Base-by-base conservation (phyloP, 2,329 filamentous ascomycete species). In the Samsoniella hepiali region DNA sequence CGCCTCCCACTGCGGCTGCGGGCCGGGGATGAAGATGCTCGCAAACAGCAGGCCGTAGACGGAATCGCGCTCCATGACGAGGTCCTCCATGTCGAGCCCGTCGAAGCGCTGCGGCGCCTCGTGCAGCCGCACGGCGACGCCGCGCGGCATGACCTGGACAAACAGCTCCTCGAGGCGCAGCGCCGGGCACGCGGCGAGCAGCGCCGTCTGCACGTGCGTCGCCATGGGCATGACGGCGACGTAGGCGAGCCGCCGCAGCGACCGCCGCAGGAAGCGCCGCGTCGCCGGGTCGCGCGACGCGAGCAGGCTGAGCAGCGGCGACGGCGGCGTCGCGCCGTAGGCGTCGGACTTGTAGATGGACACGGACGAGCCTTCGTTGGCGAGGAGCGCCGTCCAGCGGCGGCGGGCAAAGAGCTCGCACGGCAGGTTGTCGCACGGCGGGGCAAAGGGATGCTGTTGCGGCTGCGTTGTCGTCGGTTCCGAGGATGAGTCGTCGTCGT, bases 351-450 rank as follows among this genome's bases (percentile, higher is more conserved):
- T 82, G 75, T 91, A 93, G 6, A 86, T 88, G 63, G 82, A 82
- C n/a, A 89, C 82, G 5, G 86, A 91, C 0, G 89, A 91, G 9
- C 89, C 89, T 75, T 94, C 90, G 71, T 93, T 93, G 67, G 92
- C 83, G 2, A 84, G 77, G 0, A 92, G 69, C 22, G 83, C 81
- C 0, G 79, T 81, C 90, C 91, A 93, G 2, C 83, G 82, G 1
- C 84, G 81, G n/a, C 83, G 76, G 32, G 80, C 80, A 51, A 91
- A 81, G 0, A 91, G 74, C 11, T 71, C 72, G 66, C 73, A 76
- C 2, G 73, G 70, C 8, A 64, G 27, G 3, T 54, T 32, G 11
- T 54, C 58, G 53, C 60, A 45, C 36, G 50, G 60, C 57, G 57
- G 27, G 29, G 27, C n/a, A 51, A 15, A 17, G 22, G n/a, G 11